Conservation (phyloP, 2,329 filamentous ascomycete genomes). For the Orbilia javanica region DNA sequence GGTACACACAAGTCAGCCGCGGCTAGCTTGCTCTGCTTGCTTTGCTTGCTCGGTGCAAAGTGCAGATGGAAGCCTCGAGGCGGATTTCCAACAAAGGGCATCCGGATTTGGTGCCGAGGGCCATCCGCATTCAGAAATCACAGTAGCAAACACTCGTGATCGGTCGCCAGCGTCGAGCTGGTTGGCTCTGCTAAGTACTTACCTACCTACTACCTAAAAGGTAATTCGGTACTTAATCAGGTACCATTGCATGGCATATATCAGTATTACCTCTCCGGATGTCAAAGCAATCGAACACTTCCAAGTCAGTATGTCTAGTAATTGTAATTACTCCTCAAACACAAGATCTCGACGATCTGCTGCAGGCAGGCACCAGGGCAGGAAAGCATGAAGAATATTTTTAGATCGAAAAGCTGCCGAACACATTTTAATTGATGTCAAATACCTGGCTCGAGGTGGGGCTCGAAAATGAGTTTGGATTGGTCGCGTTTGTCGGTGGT, state of each 20-base stretch:
- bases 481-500: slow-evolving; percentile 53
- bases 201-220: too few species aligned
- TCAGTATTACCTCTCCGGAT: too few species aligned
- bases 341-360: slow-evolving; percentile 1
- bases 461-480: slow-evolving; percentile 18
- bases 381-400: slow-evolving; percentile 27
- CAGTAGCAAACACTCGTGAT: background rate
- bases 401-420: slow-evolving; percentile 32
- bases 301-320: too few species aligned
- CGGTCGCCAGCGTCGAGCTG: too few species aligned
- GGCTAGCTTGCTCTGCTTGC: background rate
- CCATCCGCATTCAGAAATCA: background rate
- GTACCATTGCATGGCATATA: too few species aligned
- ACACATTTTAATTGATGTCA: slow-evolving; percentile 27
- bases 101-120: background rate
- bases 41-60: background rate
- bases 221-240: too few species aligned
- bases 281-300: too few species aligned
- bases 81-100: background rate
- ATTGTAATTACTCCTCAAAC: background rate
- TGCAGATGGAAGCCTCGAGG: background rate
- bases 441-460: too few species aligned
- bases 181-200: too few species aligned
- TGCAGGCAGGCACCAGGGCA: too few species aligned
- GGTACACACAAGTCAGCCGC: slow-evolving; percentile 13